phyloP scores from a whole-genome alignment of 164 flowering plant species.

The Tetrastigma voinierianum region DNA sequence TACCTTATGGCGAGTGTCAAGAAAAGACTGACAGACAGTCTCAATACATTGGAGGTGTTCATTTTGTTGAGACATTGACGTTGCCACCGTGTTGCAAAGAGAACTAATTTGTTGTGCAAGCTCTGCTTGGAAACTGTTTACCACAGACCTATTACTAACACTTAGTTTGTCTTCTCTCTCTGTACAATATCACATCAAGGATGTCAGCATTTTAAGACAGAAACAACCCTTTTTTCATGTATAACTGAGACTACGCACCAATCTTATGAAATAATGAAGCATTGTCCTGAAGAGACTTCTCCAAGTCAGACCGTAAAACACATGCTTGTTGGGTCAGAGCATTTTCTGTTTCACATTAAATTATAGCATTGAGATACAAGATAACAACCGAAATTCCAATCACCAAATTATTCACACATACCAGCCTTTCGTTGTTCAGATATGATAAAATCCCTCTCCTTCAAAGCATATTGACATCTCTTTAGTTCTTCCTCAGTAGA shows the following conservation, averaged over 20 bases:
- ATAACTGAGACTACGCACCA: slow-evolving; percentile 36
- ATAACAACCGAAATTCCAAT: not conserved
- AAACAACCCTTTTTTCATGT: not conserved
- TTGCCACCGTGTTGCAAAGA: slow-evolving; percentile 55
- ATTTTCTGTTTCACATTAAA: slow-evolving; percentile 56
- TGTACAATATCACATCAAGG: slow-evolving; percentile 16
- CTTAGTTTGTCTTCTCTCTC: slow-evolving; percentile 84
- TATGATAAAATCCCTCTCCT: slow-evolving; percentile 80
- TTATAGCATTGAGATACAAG: not conserved
- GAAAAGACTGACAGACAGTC: slow-evolving; percentile 56
- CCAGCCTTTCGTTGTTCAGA: slow-evolving; percentile 88
- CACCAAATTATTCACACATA: slow-evolving; percentile 5
- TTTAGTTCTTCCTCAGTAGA: slow-evolving; percentile 61
- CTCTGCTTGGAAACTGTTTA: slow-evolving; percentile 55
- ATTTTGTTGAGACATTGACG: slow-evolving; percentile 65
- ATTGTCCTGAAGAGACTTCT: slow-evolving; percentile 84
- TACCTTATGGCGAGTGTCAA: slow-evolving; percentile 68
- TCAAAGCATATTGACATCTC: slow-evolving; percentile 64
- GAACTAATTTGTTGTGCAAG: slow-evolving; percentile 59
- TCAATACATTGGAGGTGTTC: slow-evolving; percentile 73
- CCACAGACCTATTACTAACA: slow-evolving; percentile 68
- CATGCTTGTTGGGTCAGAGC: slow-evolving; percentile 87
- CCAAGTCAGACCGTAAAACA: slow-evolving; percentile 70
- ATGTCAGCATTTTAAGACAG: not conserved
- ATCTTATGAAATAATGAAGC: slow-evolving; percentile 65